Evolutionary conservation across 2,329 filamentous ascomycete species (phyloP).

Genomic region (Diaporthe amygdali): DNA sequence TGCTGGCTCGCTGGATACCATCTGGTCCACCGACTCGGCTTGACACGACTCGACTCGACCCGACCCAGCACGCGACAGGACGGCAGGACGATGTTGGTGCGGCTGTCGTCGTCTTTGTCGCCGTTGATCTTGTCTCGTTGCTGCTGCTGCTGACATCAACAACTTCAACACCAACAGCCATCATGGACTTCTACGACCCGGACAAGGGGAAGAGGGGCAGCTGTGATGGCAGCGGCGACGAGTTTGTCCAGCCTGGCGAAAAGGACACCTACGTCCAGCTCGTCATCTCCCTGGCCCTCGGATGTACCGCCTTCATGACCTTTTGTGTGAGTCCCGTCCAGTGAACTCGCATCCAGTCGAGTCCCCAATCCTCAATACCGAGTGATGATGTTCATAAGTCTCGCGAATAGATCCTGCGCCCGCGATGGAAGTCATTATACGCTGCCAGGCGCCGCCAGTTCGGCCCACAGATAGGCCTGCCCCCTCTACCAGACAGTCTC

Average conservation of each 20-base stretch:
- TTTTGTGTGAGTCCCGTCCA: conserved; percentile 77
- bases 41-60: not conserved
- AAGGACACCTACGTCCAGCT: conserved; percentile 69
- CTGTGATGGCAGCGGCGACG: conserved; percentile 29
- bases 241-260: conserved; percentile 39
- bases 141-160: not conserved
- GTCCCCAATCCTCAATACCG: too few relatives aligned
- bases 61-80: not conserved
- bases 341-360: not conserved
- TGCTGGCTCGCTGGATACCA: not conserved
- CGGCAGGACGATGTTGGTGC: not conserved
- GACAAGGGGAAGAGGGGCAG: conserved; percentile 17
- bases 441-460: conserved; percentile 83
- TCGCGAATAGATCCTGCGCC: conserved; percentile 73
- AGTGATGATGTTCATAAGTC: conserved; percentile 6
- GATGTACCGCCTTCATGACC: conserved; percentile 71
- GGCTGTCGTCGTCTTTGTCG: not conserved
- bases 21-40: not conserved
- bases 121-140: not conserved
- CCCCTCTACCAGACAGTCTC: conserved; percentile 80
- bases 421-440: conserved; percentile 91
- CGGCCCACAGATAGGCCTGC: conserved; percentile 63
- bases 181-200: conserved; percentile 18
- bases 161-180: not conserved
- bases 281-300: conserved; percentile 73